These are phyloP conservation scores for Scleroderma citrinum DNA, from an alignment of 768 basidiomycete species.

Conservation along the genomic window DNA sequence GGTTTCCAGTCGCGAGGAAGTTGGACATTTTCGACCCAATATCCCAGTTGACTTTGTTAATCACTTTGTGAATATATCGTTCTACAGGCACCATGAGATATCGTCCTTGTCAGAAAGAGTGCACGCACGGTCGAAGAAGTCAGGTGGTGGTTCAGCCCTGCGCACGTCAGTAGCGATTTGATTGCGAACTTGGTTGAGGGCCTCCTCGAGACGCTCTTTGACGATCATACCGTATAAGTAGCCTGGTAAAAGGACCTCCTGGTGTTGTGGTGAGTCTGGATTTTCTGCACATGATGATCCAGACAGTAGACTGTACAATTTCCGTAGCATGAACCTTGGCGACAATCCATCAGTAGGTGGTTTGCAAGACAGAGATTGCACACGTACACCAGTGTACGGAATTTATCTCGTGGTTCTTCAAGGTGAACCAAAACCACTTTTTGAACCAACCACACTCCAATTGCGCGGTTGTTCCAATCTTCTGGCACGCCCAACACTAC, in stretches of 20 bases:
- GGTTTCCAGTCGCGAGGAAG: slow-evolving; percentile 96
- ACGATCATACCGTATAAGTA: slow-evolving; percentile 94
- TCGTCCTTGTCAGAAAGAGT: background rate
- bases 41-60: slow-evolving; percentile 82
- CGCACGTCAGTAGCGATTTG: slow-evolving; percentile 71
- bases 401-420: slow-evolving; percentile 84
- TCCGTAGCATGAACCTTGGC: slow-evolving; percentile 91
- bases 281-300: slow-evolving; percentile 90
- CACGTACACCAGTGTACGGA: slow-evolving; percentile 85
- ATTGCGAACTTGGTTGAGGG: slow-evolving; percentile 62
- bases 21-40: slow-evolving; percentile 86
- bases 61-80: slow-evolving; percentile 71
- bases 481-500: slow-evolving; percentile 88
- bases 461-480: slow-evolving; percentile 79
- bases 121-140: slow-evolving; percentile 80
- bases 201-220: slow-evolving; percentile 94
- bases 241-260: slow-evolving; percentile 94
- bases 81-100: slow-evolving; percentile 37
- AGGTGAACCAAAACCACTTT: slow-evolving; percentile 91
- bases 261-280: slow-evolving; percentile 97
- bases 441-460: slow-evolving; percentile 78
- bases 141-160: slow-evolving; percentile 65
- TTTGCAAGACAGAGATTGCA: background rate
- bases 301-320: slow-evolving; percentile 87
- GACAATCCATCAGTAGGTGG: slow-evolving; percentile 5